These are phyloP conservation scores for Excoecaria cochinchinensis DNA, from an alignment of 345 rosid genomes.

Conservation along the genomic window DNA sequence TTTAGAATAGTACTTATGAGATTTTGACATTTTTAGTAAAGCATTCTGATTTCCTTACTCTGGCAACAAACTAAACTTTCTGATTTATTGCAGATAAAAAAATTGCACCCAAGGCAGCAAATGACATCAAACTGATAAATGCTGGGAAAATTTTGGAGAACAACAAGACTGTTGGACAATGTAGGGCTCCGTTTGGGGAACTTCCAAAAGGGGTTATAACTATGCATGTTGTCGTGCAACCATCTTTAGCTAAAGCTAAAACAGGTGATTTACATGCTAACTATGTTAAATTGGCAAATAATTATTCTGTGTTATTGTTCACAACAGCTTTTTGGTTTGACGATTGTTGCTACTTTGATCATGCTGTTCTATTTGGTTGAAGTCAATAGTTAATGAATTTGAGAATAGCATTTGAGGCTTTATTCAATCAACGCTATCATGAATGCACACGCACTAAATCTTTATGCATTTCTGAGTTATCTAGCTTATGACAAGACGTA, in stretches of 20 bases:
- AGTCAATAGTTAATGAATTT: not conserved
- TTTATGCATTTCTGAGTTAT: not conserved
- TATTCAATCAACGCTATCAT: not conserved
- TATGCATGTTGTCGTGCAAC: slow-evolving; percentile 97
- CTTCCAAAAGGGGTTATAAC: slow-evolving; percentile 68
- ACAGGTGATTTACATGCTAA: slow-evolving; percentile 43
- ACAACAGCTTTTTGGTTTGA: not conserved
- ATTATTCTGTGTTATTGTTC: not conserved
- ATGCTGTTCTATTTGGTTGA: not conserved
- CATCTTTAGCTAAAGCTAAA: slow-evolving; percentile 65
- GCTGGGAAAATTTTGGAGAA: slow-evolving; percentile 89
- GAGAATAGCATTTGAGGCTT: not conserved
- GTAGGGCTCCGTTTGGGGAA: slow-evolving; percentile 75
- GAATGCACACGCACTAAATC: not conserved
- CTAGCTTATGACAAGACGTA: not conserved
- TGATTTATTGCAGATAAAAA: slow-evolving; percentile 55
- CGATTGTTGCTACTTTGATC: not conserved
- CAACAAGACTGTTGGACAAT: slow-evolving; percentile 81
- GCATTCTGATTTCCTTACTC: not conserved
- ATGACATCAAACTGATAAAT: slow-evolving; percentile 82
- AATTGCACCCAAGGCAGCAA: slow-evolving; percentile 70
- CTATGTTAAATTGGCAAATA: not conserved
- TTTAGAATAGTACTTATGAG: not conserved
- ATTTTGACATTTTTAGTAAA: not conserved
- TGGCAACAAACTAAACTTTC: slow-evolving; percentile 7